A percentile compares a stretch with the other conserved stretches of the same genome.
Conservation (phyloP, 1,139 yeast genomes). For the Candida labiduridarum region DNA sequence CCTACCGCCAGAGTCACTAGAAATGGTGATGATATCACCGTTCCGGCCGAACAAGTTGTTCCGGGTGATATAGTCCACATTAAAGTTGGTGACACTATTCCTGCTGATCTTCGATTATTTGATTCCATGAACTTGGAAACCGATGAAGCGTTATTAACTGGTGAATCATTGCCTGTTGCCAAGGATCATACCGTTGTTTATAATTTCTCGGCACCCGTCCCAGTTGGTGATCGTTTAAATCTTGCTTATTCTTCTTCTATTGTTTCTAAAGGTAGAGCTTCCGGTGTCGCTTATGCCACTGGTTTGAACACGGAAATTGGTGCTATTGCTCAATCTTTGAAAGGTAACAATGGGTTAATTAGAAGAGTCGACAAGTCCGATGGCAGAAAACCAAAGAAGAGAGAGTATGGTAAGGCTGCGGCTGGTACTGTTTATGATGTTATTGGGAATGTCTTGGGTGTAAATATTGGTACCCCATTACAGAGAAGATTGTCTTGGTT, state of each 20-base stretch:
- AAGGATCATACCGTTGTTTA: constrained; percentile 53
- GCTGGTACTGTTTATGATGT: constrained; percentile 41
- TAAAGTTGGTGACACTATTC: constrained; percentile 77
- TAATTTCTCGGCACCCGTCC: constrained; percentile 39
- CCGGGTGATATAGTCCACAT: constrained; percentile 76
- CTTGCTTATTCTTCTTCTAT: constrained; percentile 73
- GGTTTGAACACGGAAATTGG: constrained; percentile 80
- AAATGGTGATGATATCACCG: constrained; percentile 58
- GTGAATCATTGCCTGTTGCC: constrained; percentile 74
- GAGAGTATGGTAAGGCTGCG: constrained; percentile 49
- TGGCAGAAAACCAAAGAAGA: constrained; percentile 23
- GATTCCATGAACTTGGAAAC: constrained; percentile 71
- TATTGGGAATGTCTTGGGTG: constrained; percentile 71
- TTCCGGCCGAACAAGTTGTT: constrained; percentile 68
- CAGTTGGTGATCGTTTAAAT: constrained; percentile 78
- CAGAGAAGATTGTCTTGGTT: constrained; percentile 68
- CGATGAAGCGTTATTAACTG: constrained; percentile 80
- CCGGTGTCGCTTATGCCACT: constrained; percentile 66
- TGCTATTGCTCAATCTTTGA: constrained; percentile 69
- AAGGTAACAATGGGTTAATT: constrained; percentile 21
- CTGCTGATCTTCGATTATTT: constrained; percentile 71
- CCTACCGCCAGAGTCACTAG: constrained; percentile 75
- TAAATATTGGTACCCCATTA: constrained; percentile 76
- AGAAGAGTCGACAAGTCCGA: constrained; percentile 26
- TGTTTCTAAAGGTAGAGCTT: constrained; percentile 77